Evolutionary conservation across 2,329 filamentous ascomycete species (phyloP).

Genomic region (Teratosphaeria viscida): DNA sequence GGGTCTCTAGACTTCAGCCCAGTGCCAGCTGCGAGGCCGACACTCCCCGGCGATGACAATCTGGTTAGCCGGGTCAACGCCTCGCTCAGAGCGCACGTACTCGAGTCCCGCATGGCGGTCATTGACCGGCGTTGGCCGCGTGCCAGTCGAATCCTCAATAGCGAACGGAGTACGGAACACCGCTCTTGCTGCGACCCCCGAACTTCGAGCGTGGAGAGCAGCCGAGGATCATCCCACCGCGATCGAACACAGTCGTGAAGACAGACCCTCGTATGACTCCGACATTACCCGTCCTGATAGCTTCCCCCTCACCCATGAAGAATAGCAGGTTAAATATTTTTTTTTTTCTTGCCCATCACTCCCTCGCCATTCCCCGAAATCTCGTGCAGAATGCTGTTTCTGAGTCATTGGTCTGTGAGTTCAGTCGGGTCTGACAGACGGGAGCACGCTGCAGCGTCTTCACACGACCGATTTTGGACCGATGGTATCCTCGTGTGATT

Average conservation of each 20-base stretch:
- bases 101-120: slow-evolving; percentile 33
- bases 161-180: slow-evolving; percentile 29
- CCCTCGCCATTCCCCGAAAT: not conserved
- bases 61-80: slow-evolving; percentile 27
- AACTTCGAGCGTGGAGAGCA: slow-evolving; percentile 12
- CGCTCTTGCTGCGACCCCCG: slow-evolving; percentile 15
- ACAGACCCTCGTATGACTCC: not conserved
- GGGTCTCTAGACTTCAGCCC: slow-evolving; percentile 26
- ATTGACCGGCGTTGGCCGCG: slow-evolving; percentile 33
- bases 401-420: not conserved
- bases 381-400: not conserved
- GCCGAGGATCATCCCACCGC: slow-evolving; percentile 31
- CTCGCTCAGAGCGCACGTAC: slow-evolving; percentile 31
- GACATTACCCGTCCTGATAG: not conserved
- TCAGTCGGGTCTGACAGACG: not conserved
- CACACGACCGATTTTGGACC: slow-evolving; percentile 11
- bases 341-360: not conserved
- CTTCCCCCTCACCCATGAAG: no score
- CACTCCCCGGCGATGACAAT: slow-evolving; percentile 36
- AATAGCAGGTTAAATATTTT: no score
- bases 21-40: slow-evolving; percentile 30
- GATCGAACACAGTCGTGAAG: slow-evolving; percentile 5
- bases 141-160: slow-evolving; percentile 34
- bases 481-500: slow-evolving; percentile 4
- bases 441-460: not conserved